phyloP scores from a whole-genome alignment of 2,329 filamentous ascomycete species.

The Stemphylium vesicarium region DNA sequence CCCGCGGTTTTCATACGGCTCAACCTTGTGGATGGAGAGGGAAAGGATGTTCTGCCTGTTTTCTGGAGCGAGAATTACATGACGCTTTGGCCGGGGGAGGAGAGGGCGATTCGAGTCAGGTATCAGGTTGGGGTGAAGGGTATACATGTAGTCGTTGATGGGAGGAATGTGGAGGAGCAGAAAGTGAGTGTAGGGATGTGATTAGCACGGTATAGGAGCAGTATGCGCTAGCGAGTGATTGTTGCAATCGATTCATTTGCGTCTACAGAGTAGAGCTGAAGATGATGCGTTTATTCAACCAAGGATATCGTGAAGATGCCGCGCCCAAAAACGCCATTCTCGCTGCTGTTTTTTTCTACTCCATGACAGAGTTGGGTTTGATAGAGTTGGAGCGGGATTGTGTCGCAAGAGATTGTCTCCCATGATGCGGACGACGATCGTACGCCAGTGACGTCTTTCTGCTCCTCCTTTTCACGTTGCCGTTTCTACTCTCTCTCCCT shows the following conservation, averaged over 20 bases:
- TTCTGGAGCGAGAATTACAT: constrained; percentile 69
- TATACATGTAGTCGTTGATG: constrained; percentile 7
- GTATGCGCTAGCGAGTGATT: background rate
- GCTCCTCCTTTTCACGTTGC: too few relatives aligned
- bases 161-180: constrained; percentile 15
- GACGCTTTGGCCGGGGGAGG: constrained; percentile 65
- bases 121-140: background rate
- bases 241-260: background rate
- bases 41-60: constrained; percentile 58
- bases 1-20: constrained; percentile 66
- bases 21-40: constrained; percentile 54
- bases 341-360: background rate
- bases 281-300: background rate
- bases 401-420: background rate
- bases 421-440: too few relatives aligned
- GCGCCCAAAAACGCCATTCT: background rate
- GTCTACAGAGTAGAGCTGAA: background rate
- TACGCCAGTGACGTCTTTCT: too few relatives aligned
- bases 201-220: background rate
- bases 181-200: background rate
- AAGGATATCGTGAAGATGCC: constrained; percentile 9
- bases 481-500: too few relatives aligned
- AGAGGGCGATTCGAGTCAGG: constrained; percentile 40
- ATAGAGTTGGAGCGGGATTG: too few relatives aligned
- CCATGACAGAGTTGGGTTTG: background rate